phyloP scores from a whole-genome alignment of 176 grass and related monocot species.

The Bolboschoenus planiculmis region DNA sequence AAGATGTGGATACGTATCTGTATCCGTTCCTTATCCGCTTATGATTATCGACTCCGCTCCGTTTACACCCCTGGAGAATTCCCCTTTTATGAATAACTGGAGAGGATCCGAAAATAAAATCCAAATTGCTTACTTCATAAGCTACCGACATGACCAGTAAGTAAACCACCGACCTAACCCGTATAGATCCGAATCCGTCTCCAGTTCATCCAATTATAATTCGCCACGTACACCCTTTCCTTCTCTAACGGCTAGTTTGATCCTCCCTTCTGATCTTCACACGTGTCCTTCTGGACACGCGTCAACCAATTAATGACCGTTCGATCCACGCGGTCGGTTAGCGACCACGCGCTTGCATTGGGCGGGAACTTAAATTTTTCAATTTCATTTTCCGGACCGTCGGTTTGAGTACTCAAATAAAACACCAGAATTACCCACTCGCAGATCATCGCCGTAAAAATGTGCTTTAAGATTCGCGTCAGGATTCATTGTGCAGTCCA shows the following conservation, averaged over 20 bases:
- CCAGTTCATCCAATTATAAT: neutral
- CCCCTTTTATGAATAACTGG: no score
- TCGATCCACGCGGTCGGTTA: constrained; percentile 9
- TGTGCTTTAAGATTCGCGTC: neutral
- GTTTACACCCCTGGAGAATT: no score
- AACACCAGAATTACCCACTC: neutral
- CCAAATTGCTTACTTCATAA: neutral
- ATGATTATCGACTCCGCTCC: no score
- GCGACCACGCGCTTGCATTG: neutral
- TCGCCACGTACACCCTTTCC: neutral
- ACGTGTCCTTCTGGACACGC: neutral
- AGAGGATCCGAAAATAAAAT: neutral
- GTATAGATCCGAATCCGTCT: constrained; percentile 10
- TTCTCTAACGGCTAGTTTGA: constrained; percentile 22
- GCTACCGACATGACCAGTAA: constrained; percentile 9
- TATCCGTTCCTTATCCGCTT: no score
- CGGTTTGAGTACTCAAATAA: neutral
- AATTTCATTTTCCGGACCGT: neutral
- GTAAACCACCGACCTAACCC: constrained; percentile 19
- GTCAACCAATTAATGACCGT: neutral
- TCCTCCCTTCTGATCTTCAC: neutral
- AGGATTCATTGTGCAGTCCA: neutral
- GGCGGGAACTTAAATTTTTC: constrained; percentile 10
- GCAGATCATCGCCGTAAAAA: neutral
- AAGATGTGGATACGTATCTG: no score